Base-by-base conservation (phyloP, 2,329 filamentous ascomycete genomes). In the Camillea tinctor region DNA sequence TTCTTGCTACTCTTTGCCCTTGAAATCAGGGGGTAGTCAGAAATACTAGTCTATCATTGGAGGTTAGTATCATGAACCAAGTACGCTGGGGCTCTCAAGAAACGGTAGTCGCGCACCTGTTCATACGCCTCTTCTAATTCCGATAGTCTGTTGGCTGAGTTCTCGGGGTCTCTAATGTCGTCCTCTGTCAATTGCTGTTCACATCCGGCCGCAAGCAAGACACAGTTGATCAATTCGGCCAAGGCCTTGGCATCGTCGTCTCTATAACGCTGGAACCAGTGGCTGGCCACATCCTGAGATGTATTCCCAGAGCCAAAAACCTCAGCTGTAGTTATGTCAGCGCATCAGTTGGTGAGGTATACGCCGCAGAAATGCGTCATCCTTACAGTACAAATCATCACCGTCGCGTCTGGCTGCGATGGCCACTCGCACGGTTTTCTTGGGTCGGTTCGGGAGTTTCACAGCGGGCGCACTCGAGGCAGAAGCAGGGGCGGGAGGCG, bases 91-190 rank as follows among this genome's bases (percentile, higher is more conserved):
- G 50, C 3, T 55, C 58, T 55, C 58, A 50, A 9, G 6, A 21
- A n/a, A 49, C 36, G 30, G 17, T 19, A 20, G 48, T 51, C 23
- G 75, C 83, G 70, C 74, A 92, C 90, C 72, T 90, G 87, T 74
- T 95, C 89, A 72, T 93, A 96, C 63, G 93, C 87, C 63, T 91
- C 88, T 75, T 97, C 92, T n/a, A 99, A 81, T 69, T 98, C 93
- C 21, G 84, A 81, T 52, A 99, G 79, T 71, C 88, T 88, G 70
- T 87, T 88, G 19, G 91, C 86, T 53, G 89, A 91, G 71, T 95
- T 93, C 73, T 99, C 95, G 7, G 92, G 87, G 72, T 99, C 94
- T 66, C 89, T 87, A 64, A 97, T 91, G 73, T 98, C 93, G 72
- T 95, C 88, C 48, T 86, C 84, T 9, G 88, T 90, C 57, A 99